These are phyloP conservation scores for Cyamopsis tetragonoloba DNA, from an alignment of 306 rosid genomes.

Conservation along the genomic window DNA sequence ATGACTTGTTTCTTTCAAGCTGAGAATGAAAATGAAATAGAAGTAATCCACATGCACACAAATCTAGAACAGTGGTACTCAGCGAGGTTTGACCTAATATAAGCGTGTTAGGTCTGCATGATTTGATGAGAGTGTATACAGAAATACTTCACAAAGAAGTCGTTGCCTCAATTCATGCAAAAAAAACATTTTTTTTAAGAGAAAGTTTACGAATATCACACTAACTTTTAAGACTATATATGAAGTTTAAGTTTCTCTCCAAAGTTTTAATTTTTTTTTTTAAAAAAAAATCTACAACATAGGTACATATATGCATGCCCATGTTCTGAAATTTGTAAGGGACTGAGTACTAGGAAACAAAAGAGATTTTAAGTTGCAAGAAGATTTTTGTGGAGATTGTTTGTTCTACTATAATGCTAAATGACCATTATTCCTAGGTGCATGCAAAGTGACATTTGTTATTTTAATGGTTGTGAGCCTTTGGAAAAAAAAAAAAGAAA, in stretches of 20 bases:
- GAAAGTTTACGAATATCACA: too few species aligned
- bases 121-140: too few species aligned
- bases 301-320: background rate
- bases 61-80: background rate
- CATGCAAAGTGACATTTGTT: slow-evolving; percentile 14
- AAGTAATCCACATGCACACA: slow-evolving; percentile 19
- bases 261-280: too few species aligned
- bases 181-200: too few species aligned
- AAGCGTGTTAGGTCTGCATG: too few species aligned
- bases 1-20: slow-evolving; percentile 37
- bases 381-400: background rate
- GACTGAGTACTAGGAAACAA: slow-evolving; percentile 25
- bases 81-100: too few species aligned
- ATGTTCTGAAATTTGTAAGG: slow-evolving; percentile 15
- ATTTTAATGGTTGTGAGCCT: background rate
- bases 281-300: background rate
- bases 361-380: background rate
- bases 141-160: too few species aligned
- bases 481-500: too few species aligned
- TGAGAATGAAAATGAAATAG: slow-evolving; percentile 40
- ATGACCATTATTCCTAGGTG: slow-evolving; percentile 15
- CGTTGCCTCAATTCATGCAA: too few species aligned
- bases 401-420: background rate
- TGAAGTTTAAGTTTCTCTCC: too few species aligned
- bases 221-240: too few species aligned